These are phyloP conservation scores for Cocos nucifera DNA, from an alignment of 176 grass and related monocot species.

Conservation along the genomic window DNA sequence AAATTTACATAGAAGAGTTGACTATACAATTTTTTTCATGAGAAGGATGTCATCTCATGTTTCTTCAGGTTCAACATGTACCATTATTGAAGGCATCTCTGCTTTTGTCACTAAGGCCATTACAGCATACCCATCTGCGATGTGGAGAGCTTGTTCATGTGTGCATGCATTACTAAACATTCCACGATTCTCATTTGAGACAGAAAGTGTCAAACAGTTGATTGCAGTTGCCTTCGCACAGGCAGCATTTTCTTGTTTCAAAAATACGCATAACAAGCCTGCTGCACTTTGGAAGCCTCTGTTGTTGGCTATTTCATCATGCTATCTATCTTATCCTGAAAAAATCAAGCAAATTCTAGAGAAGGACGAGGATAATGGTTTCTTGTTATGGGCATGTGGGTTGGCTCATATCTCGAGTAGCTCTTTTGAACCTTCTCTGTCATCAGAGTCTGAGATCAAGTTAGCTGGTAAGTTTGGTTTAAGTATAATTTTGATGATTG, in stretches of 20 bases:
- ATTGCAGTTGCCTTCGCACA: conserved; percentile 39
- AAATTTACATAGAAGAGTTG: conserved; percentile 57
- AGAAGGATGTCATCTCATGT: conserved; percentile 32
- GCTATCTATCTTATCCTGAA: conserved; percentile 75
- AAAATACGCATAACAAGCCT: conserved; percentile 42
- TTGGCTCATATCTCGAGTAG: conserved; percentile 57
- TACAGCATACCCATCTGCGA: conserved; percentile 65
- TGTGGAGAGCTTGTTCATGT: conserved; percentile 70
- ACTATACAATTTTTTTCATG: conserved; percentile 36
- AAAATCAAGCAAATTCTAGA: conserved; percentile 41
- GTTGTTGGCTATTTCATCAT: conserved; percentile 59
- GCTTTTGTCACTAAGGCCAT: conserved; percentile 59
- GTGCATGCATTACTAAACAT: conserved; percentile 61
- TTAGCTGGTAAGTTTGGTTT: conserved; percentile 44
- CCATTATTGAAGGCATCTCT: conserved; percentile 52
- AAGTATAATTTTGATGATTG: not conserved
- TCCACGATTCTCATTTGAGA: conserved; percentile 36
- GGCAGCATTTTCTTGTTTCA: conserved; percentile 47
- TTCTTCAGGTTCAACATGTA: conserved; percentile 28
- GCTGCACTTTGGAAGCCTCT: conserved; percentile 55
- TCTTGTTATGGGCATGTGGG: conserved; percentile 39
- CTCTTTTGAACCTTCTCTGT: conserved; percentile 40
- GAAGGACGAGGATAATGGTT: conserved; percentile 37
- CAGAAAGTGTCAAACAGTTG: conserved; percentile 29
- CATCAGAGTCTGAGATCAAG: conserved; percentile 71